Conservation (phyloP, 257 asterid genomes). For the Fraxinus cuspidata region DNA sequence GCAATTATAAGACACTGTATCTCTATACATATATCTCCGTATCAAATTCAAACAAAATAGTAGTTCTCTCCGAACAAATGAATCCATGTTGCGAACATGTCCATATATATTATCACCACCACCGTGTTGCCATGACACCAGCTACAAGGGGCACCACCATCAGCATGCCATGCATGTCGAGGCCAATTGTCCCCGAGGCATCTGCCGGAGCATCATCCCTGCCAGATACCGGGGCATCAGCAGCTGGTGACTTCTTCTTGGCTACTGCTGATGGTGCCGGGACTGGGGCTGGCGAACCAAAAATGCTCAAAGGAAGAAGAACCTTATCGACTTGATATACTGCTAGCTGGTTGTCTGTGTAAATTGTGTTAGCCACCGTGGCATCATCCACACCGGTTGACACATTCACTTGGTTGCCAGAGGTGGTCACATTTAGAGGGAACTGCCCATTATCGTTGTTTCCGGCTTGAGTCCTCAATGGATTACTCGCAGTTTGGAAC, state of each 20-base stretch:
- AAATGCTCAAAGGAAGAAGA: slow-evolving; percentile 71
- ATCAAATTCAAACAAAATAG: background rate
- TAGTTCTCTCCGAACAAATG: background rate
- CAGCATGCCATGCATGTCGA: slow-evolving; percentile 40
- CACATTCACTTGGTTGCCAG: slow-evolving; percentile 76
- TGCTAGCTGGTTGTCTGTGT: slow-evolving; percentile 70
- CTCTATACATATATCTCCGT: background rate
- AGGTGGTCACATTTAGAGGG: slow-evolving; percentile 71
- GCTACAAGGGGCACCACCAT: slow-evolving; percentile 34
- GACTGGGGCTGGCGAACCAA: slow-evolving; percentile 66
- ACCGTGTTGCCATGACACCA: slow-evolving; percentile 29
- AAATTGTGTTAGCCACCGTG: slow-evolving; percentile 63
- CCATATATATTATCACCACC: slow-evolving; percentile 25
- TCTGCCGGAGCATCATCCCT: slow-evolving; percentile 48
- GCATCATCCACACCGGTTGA: slow-evolving; percentile 75
- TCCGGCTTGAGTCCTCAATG: slow-evolving; percentile 85
- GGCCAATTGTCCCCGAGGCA: slow-evolving; percentile 43
- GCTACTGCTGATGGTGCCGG: slow-evolving; percentile 48
- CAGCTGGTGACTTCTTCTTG: slow-evolving; percentile 42
- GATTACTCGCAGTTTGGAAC: slow-evolving; percentile 88
- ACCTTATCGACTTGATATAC: slow-evolving; percentile 82
- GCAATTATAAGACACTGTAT: background rate
- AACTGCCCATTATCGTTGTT: slow-evolving; percentile 50
- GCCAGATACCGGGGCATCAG: slow-evolving; percentile 49
- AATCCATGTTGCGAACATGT: background rate